Percentiles rank a stretch among this genome's conserved stretches.
Conservation (phyloP, 116 monocot genomes). For the Trichopus zeylanicus region DNA sequence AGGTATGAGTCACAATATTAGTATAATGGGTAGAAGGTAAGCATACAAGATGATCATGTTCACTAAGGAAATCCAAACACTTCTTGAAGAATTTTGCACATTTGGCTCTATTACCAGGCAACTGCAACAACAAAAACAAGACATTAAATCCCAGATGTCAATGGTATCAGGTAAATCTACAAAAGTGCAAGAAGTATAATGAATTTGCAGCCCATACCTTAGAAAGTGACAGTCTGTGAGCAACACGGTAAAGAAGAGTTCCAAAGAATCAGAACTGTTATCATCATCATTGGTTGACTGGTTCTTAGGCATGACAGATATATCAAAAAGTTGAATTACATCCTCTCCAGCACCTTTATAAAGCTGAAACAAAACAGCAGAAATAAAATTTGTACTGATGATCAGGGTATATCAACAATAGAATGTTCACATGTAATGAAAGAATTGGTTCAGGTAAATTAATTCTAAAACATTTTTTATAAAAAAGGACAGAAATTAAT, state of each 20-base stretch:
- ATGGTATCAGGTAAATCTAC: background rate
- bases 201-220: no score
- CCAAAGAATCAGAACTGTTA: conserved; percentile 49
- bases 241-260: conserved; percentile 84
- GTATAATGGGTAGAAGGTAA: background rate
- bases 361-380: no score
- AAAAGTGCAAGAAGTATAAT: background rate
- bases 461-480: background rate
- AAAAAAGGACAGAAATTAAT: conserved; percentile 13
- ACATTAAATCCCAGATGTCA: conserved; percentile 1
- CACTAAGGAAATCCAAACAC: conserved; percentile 76
- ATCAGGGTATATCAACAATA: conserved; percentile 7
- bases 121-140: conserved; percentile 36
- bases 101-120: conserved; percentile 50
- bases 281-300: conserved; percentile 48
- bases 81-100: conserved; percentile 87
- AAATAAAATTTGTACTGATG: no score
- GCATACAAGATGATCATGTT: conserved; percentile 83
- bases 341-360: conserved; percentile 90
- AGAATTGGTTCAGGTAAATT: background rate
- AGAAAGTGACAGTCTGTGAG: conserved; percentile 88
- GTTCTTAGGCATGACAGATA: conserved; percentile 68
- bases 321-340: conserved; percentile 89
- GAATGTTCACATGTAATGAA: background rate
- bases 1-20: background rate